Conservation (phyloP, 2,329 filamentous ascomycete genomes). For the Byssoonygena ceratinophila region DNA sequence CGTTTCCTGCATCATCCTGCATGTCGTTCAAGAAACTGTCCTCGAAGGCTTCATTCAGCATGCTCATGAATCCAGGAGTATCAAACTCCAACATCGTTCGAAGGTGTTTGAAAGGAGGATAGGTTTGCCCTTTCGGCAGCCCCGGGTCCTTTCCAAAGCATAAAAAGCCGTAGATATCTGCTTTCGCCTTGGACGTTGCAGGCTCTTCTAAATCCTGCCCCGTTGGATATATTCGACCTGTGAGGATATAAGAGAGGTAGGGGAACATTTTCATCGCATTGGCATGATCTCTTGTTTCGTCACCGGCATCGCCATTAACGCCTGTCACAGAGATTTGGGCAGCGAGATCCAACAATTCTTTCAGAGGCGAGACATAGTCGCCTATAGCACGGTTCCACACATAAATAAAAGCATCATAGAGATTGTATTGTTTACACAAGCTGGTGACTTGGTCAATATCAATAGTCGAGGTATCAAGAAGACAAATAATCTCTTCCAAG, state of each 20-base stretch:
- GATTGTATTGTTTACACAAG: slow-evolving; percentile 78
- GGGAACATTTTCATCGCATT: slow-evolving; percentile 86
- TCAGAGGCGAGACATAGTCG: slow-evolving; percentile 84
- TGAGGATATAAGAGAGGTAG: slow-evolving; percentile 84
- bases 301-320: slow-evolving; percentile 39
- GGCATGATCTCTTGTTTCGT: slow-evolving; percentile 46
- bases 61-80: slow-evolving; percentile 82
- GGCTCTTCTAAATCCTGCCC: slow-evolving; percentile 62
- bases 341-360: slow-evolving; percentile 57
- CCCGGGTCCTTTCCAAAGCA: slow-evolving; percentile 63
- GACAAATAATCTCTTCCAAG: slow-evolving; percentile 88
- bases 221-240: slow-evolving; percentile 82
- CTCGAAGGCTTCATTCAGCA: slow-evolving; percentile 94
- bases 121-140: slow-evolving; percentile 41
- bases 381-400: slow-evolving; percentile 86
- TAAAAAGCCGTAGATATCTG: slow-evolving; percentile 82
- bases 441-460: slow-evolving; percentile 88
- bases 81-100: slow-evolving; percentile 78
- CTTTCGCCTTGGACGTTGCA: slow-evolving; percentile 66
- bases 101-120: slow-evolving; percentile 76
- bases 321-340: slow-evolving; percentile 19
- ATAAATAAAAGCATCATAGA: slow-evolving; percentile 93
- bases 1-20: slow-evolving; percentile 50
- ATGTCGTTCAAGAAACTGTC: slow-evolving; percentile 83
- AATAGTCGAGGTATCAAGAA: slow-evolving; percentile 79